These are phyloP conservation scores for Lactarius hengduanensis DNA, from an alignment of 768 basidiomycete species.

Conservation along the genomic window DNA sequence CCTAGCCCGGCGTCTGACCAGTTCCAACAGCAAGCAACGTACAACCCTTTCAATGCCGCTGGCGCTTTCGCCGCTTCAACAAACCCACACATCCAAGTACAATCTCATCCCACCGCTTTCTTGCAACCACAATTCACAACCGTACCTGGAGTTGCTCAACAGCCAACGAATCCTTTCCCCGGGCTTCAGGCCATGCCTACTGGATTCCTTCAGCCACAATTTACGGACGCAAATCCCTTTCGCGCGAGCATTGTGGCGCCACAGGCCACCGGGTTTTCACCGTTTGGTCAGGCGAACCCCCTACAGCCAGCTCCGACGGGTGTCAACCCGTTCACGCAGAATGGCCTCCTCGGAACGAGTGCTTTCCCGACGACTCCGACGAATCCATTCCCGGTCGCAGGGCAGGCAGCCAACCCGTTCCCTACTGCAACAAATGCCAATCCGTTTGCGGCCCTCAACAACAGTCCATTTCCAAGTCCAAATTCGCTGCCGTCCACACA, in stretches of 20 bases:
- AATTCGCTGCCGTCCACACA: slow-evolving; percentile 2
- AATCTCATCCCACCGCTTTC: slow-evolving; percentile 52
- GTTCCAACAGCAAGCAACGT: slow-evolving; percentile 55
- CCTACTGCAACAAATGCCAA: slow-evolving; percentile 10
- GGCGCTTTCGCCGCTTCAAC: slow-evolving; percentile 54
- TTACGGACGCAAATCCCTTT: slow-evolving; percentile 67
- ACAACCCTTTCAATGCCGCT: slow-evolving; percentile 77
- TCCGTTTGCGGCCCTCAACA: slow-evolving; percentile 9
- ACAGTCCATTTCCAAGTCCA: not conserved
- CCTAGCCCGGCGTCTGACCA: slow-evolving; percentile 48
- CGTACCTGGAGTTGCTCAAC: slow-evolving; percentile 20
- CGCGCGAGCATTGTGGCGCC: slow-evolving; percentile 60
- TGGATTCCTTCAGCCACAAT: slow-evolving; percentile 48
- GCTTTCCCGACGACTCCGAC: slow-evolving; percentile 8
- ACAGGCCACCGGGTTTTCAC: slow-evolving; percentile 24
- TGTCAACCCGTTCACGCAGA: slow-evolving; percentile 23
- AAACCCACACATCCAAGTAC: slow-evolving; percentile 40
- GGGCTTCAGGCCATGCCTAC: slow-evolving; percentile 59
- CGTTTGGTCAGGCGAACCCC: slow-evolving; percentile 21
- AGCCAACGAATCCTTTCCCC: slow-evolving; percentile 35
- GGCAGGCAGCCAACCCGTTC: slow-evolving; percentile 20
- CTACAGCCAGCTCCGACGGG: slow-evolving; percentile 19
- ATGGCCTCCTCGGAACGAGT: slow-evolving; percentile 8
- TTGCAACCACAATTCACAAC: slow-evolving; percentile 33
- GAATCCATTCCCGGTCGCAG: slow-evolving; percentile 15